phyloP scores from a whole-genome alignment of 257 asterid species.

The Cinchona pubescens region DNA sequence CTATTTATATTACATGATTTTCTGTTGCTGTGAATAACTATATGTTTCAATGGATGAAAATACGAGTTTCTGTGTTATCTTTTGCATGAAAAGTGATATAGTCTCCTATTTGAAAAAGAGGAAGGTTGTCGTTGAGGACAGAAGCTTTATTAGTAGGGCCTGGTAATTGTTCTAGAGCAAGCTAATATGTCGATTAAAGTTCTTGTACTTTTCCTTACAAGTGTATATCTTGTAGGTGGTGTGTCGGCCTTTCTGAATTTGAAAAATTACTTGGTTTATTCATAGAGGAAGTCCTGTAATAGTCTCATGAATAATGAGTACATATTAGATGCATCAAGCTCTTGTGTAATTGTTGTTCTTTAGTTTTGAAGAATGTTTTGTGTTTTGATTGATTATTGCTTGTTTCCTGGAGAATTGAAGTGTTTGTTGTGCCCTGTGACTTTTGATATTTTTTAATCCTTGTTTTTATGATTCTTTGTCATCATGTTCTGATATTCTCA shows the following conservation, averaged over 20 bases:
- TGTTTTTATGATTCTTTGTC: neutral
- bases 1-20: neutral
- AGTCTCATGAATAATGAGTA: neutral
- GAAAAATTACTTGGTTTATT: neutral
- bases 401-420: neutral
- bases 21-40: neutral
- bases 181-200: neutral
- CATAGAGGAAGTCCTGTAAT: too few species aligned
- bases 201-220: too few species aligned
- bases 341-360: neutral
- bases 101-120: neutral
- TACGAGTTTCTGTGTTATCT: neutral
- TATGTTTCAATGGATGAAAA: neutral
- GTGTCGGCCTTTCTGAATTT: neutral
- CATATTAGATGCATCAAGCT: too few species aligned
- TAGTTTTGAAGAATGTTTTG: neutral
- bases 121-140: too few species aligned
- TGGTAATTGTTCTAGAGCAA: neutral
- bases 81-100: neutral
- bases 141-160: neutral
- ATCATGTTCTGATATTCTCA: neutral
- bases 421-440: too few species aligned
- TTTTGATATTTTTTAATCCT: neutral
- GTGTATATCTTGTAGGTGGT: neutral
- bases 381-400: neutral